Conservation (phyloP, 106 monocot species). For the Dendrobium huoshanense region DNA sequence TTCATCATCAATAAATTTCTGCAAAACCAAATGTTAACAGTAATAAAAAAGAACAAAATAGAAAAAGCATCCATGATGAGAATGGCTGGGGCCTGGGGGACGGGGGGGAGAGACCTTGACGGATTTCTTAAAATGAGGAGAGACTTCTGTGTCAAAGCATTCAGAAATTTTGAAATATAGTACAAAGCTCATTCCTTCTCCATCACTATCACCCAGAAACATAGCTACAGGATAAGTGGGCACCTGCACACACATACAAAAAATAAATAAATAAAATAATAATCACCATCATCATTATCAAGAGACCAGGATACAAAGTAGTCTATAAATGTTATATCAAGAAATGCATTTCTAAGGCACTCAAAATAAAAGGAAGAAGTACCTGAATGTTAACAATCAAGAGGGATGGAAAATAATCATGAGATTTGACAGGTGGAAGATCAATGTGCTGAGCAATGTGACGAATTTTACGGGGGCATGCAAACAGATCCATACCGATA, state of each 20-base stretch:
- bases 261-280: background rate
- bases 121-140: constrained; percentile 61
- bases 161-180: constrained; percentile 88
- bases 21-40: constrained; percentile 11
- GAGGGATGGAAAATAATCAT: constrained; percentile 76
- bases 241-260: constrained; percentile 36
- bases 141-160: constrained; percentile 54
- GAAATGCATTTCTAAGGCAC: background rate
- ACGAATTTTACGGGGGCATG: constrained; percentile 46
- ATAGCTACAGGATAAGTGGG: constrained; percentile 88
- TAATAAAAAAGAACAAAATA: background rate
- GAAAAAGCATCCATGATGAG: background rate
- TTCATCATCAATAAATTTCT: constrained; percentile 86
- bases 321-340: background rate
- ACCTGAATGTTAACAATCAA: constrained; percentile 95
- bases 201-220: constrained; percentile 85
- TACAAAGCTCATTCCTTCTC: constrained; percentile 84
- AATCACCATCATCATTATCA: background rate
- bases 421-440: constrained; percentile 62
- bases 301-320: background rate
- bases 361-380: background rate
- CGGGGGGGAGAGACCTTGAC: constrained; percentile 38
- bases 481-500: constrained; percentile 57
- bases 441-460: constrained; percentile 79
- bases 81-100: background rate